Evolutionary conservation across 1,139 yeast genomes (phyloP).

Genomic region (Chernovozyma aurita): DNA sequence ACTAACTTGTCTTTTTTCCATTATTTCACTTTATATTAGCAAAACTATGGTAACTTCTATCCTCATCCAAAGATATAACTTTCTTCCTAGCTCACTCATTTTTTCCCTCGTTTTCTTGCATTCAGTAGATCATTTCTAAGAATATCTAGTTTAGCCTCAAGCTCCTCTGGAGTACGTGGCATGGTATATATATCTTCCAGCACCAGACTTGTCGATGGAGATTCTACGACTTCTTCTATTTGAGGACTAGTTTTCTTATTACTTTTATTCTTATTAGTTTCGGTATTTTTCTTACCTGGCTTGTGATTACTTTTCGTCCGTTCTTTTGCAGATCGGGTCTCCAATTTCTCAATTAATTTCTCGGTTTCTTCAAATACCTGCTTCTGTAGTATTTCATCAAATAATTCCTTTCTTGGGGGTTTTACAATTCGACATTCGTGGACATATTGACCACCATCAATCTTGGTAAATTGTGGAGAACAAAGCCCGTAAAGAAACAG

Average conservation of each 20-base stretch:
- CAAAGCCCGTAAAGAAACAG: conserved; percentile 63
- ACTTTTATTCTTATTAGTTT: conserved; percentile 13
- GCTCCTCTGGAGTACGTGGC: conserved; percentile 31
- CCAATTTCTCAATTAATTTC: conserved; percentile 51
- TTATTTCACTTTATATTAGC: too few species aligned
- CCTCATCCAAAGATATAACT: too few species aligned
- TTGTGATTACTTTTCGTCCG: conserved; percentile 21
- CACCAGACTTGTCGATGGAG: background rate
- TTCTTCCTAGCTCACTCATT: too few species aligned
- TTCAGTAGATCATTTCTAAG: conserved; percentile 11
- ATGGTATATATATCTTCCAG: conserved; percentile 27
- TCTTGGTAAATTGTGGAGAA: conserved; percentile 62
- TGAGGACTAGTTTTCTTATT: conserved; percentile 14
- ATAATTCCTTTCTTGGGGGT: conserved; percentile 61
- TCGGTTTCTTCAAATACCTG: conserved; percentile 61
- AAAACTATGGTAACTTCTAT: too few species aligned
- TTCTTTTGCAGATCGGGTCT: conserved; percentile 65
- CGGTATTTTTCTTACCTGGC: conserved; percentile 8
- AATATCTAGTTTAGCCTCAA: conserved; percentile 28
- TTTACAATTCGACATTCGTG: conserved; percentile 64
- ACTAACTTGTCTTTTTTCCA: too few species aligned
- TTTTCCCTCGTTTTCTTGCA: background rate
- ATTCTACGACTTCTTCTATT: conserved; percentile 11
- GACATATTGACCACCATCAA: conserved; percentile 63
- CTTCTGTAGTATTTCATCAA: conserved; percentile 58